Conservation (phyloP, 2,329 filamentous ascomycete species). For the Dactylellina sp. region DNA sequence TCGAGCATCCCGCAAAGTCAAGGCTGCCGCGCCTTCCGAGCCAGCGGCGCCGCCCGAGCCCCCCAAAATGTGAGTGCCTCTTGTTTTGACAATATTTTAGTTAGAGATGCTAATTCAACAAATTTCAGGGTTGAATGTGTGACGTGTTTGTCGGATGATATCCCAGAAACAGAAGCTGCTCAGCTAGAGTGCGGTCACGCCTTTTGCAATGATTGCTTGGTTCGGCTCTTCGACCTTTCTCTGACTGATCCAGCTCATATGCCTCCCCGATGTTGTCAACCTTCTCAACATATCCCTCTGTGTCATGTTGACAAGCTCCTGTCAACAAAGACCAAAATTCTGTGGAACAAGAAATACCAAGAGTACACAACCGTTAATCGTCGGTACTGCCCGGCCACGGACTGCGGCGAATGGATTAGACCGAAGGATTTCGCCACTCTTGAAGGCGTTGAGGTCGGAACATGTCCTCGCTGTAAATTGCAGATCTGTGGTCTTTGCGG, state of each 20-base stretch:
- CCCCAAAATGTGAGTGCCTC: conserved; percentile 40
- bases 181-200: conserved; percentile 80
- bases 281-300: conserved; percentile 75
- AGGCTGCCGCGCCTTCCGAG: conserved; percentile 30
- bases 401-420: conserved; percentile 83
- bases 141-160: conserved; percentile 76
- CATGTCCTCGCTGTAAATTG: conserved; percentile 77
- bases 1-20: conserved; percentile 38
- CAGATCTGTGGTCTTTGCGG: conserved; percentile 81
- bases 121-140: conserved; percentile 75
- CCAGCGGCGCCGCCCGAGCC: conserved; percentile 31
- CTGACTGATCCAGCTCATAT: conserved; percentile 82
- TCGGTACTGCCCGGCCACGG: conserved; percentile 78
- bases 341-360: conserved; percentile 83
- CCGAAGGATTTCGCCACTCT: conserved; percentile 71
- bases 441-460: conserved; percentile 65
- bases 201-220: conserved; percentile 83
- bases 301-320: conserved; percentile 82
- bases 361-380: conserved; percentile 80
- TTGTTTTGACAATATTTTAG: background rate
- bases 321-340: conserved; percentile 63
- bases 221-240: conserved; percentile 79
- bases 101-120: conserved; percentile 5
- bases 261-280: conserved; percentile 83
- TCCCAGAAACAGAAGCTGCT: conserved; percentile 73